Percentiles rank a stretch among this genome's conserved stretches.
Conservation (phyloP, 2,329 filamentous ascomycete genomes). For the Ophiostoma himal-ulmi region DNA sequence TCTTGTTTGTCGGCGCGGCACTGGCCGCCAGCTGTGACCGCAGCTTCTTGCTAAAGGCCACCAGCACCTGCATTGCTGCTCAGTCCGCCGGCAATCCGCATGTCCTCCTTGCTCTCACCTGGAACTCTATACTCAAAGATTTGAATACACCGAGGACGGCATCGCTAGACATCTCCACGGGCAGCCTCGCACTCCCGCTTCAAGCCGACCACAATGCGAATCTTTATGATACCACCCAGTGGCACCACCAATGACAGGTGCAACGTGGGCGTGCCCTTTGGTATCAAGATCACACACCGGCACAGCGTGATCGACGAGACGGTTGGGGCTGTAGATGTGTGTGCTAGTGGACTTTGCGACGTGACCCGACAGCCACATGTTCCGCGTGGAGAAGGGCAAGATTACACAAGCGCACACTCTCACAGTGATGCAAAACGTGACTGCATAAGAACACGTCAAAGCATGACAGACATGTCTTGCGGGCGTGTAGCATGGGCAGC, state of each 20-base stretch:
- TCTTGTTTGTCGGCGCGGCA: neutral
- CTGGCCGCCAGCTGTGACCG: neutral
- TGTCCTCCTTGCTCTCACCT: neutral
- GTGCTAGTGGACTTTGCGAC: slow-evolving; percentile 31
- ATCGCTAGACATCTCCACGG: neutral
- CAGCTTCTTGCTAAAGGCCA: neutral
- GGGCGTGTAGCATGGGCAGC: slow-evolving; percentile 11
- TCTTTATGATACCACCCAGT: neutral
- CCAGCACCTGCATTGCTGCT: neutral
- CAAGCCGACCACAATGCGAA: neutral
- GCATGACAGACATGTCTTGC: slow-evolving; percentile 9
- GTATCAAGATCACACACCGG: neutral
- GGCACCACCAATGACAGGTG: neutral
- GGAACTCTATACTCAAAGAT: neutral
- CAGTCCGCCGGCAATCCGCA: neutral
- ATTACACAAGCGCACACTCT: slow-evolving; percentile 34
- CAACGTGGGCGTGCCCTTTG: neutral
- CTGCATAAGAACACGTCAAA: slow-evolving; percentile 4
- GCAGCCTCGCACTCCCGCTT: neutral
- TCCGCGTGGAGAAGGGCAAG: slow-evolving; percentile 33
- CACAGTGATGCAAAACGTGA: slow-evolving; percentile 28
- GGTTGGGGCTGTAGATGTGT: slow-evolving; percentile 29
- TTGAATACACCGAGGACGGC: neutral
- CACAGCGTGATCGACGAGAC: slow-evolving; percentile 27
- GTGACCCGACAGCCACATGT: slow-evolving; percentile 33